Base-by-base conservation (phyloP, 2,329 filamentous ascomycete genomes). In the Aspergillus novoparasiticus region DNA sequence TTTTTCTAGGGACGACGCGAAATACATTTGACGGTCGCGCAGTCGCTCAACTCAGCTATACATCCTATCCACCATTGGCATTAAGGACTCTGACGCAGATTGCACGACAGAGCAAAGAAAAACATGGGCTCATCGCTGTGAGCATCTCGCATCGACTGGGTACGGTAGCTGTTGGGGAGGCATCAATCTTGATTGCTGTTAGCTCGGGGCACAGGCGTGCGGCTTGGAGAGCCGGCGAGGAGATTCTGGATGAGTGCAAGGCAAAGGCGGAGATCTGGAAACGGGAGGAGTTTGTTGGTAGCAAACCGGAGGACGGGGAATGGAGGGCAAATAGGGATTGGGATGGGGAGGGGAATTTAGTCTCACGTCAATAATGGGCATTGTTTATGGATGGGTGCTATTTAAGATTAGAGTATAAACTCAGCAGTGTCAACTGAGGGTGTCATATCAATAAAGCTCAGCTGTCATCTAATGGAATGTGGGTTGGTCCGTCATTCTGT, bases 231-330 rank as follows among this genome's bases (percentile, higher is more conserved):
- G 94, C 91, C 0, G 94, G 92, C 0, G 94, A 98, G 80, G 92
- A 96, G 79, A 91, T 93, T 36, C 80, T 98, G 63, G 94, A 98
- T 81, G 82, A 87, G 75, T 93, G 92, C 73, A 99, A 98, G 81
- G 87, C 86, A 60, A 88, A 85, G 68, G 92, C 92, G n/a, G 95
- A 99, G 82, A 89, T 99, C 45, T 97, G 94, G 94, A 97, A 97
- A 81, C 83, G 88, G 68, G 94, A 98, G 81, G 90, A 93, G 75
- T 97, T 97, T 82, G 87, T 70, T n/a, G 89, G 90, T 67, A 46
- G 43, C 21, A 46, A 46, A 46, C 43, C 43, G 11, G 91, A 89
- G 19, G 84, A 73, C 21, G 77, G 85, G 6, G 85, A 95, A 48
- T 97, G 94, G 94, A 89, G 93, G 79, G 92, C 91, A 64, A 97